Base-by-base conservation (phyloP, 164 flowering plant species). In the Nymphaea colorata region DNA sequence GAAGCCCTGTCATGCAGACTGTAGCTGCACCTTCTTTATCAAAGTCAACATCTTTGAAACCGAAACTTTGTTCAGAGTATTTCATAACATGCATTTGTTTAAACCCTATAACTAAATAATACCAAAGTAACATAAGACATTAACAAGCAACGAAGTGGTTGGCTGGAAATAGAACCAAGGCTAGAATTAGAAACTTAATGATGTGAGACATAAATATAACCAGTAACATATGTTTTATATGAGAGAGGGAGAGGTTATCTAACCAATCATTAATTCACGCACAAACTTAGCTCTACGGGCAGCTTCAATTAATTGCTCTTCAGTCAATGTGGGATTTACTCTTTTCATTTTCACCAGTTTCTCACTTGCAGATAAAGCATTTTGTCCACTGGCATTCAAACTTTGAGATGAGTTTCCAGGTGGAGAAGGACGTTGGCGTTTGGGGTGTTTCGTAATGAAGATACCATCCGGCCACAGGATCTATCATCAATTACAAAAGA, bases 401-500 rank as follows among this genome's bases (percentile, higher is more conserved):
- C 25, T n/a, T 62, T 76, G 63, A 55, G 81, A 67, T 61, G 78
- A 72, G 67, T 68, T 74, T 43, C 69, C 78, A 36, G 86, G 69
- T 67, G 72, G 75, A 36, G 83, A 77, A 17, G 88, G 90, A 43
- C 72, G 68, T 68, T 76, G 88, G 66, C 90, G 82, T 75, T 78
- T 92, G 68, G 99, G 98, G 79, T 92, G 99, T 74, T 95, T 95
- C 64, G 93, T 90, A 71, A 95, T 70, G 78, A 95, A 95, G 72
- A 92, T 89, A 43, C 99, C 99, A 83, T 92, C 99, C 67, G 99
- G 99, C 99, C 99, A 94, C 18, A 94, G 91, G 69, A 94, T 88
- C 99, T 94, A 71, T 61, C 6, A 25, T 25, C 17, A 61, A 61
- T 61, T 5, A 10, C 53, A 45, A 45, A 45, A 45, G 11, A 25